Evolutionary conservation across 164 flowering plant genomes (phyloP), one percentile per base, ranked within the genome.

Genomic region (Vitis rotundifolia): DNA sequence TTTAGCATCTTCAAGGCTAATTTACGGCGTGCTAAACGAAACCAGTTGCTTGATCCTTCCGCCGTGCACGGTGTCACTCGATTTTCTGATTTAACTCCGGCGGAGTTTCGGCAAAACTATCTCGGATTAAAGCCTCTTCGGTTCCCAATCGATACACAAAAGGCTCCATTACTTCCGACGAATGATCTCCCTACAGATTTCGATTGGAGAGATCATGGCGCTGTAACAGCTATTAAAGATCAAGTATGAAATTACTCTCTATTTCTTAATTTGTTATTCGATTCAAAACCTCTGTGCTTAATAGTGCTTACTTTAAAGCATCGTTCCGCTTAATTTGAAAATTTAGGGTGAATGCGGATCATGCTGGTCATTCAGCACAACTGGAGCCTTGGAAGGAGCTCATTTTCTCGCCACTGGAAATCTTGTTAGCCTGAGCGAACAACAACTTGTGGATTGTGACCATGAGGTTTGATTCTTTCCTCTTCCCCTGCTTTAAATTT

Each of bases 141-240:
- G 11, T 79, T 88, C 15, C 89, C 95, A 0, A 49, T 73, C 5
- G 91, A 88, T 52, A 90, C 95, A 10, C 68, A 87, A 10, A 68
- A 82, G 75, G 97, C 98, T 22, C 98, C 96, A 59, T 83, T 86
- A 22, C 85, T 94, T 1, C 99, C 99, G 1, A 94, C 99, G 10
- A 80, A 72, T 5, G 86, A 88, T 74, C 88, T 94, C 14, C 97
- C 99, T 0, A 28, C 63, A 1, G 93, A 91, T 19, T 94, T 91
- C 56, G 99, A 94, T 69, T 94, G 99, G 99, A 85, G 99, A n/a
- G 98, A 94, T 44, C 80, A 79, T 0, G 99, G 99, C 1, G 99
- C 99, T n/a, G 98, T 94, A 11, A 84, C 94, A 1, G 75, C 61
- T 11, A 97, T 94, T 16, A 92, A 96, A 74, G 79, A 96, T 75